Percentiles rank a stretch among this genome's conserved stretches.
These are phyloP conservation scores for Sporothrix brasiliensis DNA, from an alignment of 2,329 filamentous ascomycete genomes.

Conservation along the genomic window DNA sequence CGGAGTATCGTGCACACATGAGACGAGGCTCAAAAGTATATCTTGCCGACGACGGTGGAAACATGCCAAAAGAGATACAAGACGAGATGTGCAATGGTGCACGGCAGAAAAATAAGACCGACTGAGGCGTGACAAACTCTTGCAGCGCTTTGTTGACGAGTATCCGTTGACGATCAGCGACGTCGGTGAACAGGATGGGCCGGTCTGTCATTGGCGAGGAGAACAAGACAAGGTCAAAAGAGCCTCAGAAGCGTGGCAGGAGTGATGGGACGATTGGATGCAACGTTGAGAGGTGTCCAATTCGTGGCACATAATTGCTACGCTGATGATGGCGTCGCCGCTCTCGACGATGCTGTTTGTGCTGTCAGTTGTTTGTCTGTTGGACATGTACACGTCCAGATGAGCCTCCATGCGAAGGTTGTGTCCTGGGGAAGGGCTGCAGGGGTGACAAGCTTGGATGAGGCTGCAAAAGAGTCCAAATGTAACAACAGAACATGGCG, in stretches of 20 bases:
- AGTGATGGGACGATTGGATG: background rate
- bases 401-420: constrained; percentile 12
- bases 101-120: constrained; percentile 6
- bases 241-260: background rate
- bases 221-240: background rate
- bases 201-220: background rate
- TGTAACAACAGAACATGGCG: no score
- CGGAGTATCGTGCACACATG: background rate
- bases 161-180: background rate
- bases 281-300: background rate
- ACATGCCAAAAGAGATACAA: background rate
- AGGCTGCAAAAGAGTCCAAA: no score
- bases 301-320: background rate
- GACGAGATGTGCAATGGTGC: constrained; percentile 3
- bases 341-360: background rate
- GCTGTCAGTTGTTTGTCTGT: background rate
- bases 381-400: background rate
- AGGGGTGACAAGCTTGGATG: background rate
- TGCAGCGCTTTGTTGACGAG: background rate
- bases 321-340: background rate
- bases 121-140: constrained; percentile 6
- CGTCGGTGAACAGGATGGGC: background rate
- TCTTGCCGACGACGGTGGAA: background rate
- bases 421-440: background rate
- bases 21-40: constrained; percentile 1